phyloP scores from a whole-genome alignment of 2,329 filamentous ascomycete species.

The Metarhizium anisopliae region DNA sequence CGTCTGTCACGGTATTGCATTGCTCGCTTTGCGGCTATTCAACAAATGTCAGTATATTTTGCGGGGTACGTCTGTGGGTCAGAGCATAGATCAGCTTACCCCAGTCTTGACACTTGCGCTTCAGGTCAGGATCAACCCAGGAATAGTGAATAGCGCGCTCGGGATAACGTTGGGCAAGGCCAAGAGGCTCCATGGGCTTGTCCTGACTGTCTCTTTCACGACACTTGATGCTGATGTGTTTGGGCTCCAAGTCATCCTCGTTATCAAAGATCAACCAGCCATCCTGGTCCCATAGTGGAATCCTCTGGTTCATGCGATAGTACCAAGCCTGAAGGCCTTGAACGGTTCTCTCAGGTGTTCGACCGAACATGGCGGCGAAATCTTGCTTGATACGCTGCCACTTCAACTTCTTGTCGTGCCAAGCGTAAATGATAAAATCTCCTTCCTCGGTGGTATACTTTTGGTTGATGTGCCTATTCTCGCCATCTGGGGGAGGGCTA shows the following conservation, averaged over 20 bases:
- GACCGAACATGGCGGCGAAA: constrained; percentile 28
- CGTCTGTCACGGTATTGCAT: constrained; percentile 27
- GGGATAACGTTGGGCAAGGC: constrained; percentile 34
- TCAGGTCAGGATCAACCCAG: constrained; percentile 33
- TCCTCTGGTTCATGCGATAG: constrained; percentile 33
- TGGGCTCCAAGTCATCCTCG: constrained; percentile 28
- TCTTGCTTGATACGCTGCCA: constrained; percentile 32
- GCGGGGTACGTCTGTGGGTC: background rate
- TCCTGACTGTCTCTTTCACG: constrained; percentile 28
- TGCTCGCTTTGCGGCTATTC: constrained; percentile 23
- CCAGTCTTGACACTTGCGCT: constrained; percentile 27
- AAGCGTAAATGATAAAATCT: constrained; percentile 35
- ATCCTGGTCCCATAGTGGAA: constrained; percentile 31
- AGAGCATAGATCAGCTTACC: constrained; percentile 23
- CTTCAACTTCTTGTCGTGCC: constrained; percentile 33
- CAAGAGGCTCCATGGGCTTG: constrained; percentile 27
- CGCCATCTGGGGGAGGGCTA: constrained; percentile 25
- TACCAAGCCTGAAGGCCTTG: constrained; percentile 35
- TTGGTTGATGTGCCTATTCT: constrained; percentile 32
- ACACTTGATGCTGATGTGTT: constrained; percentile 29
- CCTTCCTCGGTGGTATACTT: constrained; percentile 35
- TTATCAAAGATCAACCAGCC: constrained; percentile 31
- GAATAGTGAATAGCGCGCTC: constrained; percentile 35
- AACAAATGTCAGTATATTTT: background rate
- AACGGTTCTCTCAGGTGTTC: constrained; percentile 27